Evolutionary conservation across 140 eudicot genomes (phyloP), one percentile per base, ranked within the genome.

Genomic region (Stevia rebaudiana): DNA sequence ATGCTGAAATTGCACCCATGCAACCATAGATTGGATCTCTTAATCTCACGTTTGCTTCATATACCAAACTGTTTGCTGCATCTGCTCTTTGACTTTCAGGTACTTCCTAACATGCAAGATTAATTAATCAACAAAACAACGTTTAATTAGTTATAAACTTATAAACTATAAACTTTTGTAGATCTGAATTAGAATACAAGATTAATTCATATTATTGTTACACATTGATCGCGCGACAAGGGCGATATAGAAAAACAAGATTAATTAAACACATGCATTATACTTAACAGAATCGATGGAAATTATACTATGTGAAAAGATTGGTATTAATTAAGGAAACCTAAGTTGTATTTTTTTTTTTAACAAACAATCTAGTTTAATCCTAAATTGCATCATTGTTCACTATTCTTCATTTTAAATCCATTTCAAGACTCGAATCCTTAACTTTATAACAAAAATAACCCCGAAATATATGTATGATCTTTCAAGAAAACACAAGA

Each of bases 1-100:
- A 60, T 11, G 95, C 80, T 9, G 95, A 89, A 44, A 89, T 89
- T 60, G 95, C 95, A 63, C 95, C 97, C 95, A 86, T 89, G 97
- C 97, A 89, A 12, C 97, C 97, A 13, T 89, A 86, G 13, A 86
- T 74, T 9, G 95, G 97, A 68, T 89, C 97, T 68, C 97, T 71
- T 21, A 89, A 71, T 74, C 97, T 81, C 54, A 86, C 86, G 64
- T 89, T 89, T 40, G 97, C 97, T 77, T 89, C 97, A 67, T 86
- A 89, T 11, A 86, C 95, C 43, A 89, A 78, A 72, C 97, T 89
- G 48, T 89, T 86, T 3, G 97, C 97, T 17, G 97, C 91, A 75
- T 86, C 95, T 23, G 95, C 95, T 64, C 97, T 81, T 71, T 89
- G 97, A 52, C 78, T 73, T 63, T 86, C 97, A 1, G 95, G 84